These are phyloP conservation scores for Cercophora samala DNA, from an alignment of 495 filamentous ascomycete species.

Conservation along the genomic window DNA sequence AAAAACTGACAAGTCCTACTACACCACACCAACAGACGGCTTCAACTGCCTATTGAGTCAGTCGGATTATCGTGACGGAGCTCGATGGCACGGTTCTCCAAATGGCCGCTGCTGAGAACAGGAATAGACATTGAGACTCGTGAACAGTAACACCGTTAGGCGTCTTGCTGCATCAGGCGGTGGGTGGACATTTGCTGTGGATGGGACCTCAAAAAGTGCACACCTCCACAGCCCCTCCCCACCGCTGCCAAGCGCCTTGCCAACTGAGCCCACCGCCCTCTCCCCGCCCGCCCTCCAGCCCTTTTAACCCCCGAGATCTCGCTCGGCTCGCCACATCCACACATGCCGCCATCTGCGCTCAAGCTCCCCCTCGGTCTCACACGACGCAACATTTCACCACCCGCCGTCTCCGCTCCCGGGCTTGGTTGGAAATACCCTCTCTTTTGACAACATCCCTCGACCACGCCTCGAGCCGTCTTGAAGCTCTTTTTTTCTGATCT, in stretches of 20 bases:
- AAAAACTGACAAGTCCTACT: slow-evolving; percentile 1
- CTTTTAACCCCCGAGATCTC: background rate
- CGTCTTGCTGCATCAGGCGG: background rate
- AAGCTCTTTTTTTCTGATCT: background rate
- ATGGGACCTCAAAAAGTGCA: no score
- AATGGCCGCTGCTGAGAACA: background rate
- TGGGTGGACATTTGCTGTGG: background rate
- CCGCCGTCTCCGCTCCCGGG: background rate
- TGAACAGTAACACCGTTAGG: background rate
- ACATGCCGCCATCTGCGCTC: slow-evolving; percentile 22
- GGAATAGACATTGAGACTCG: background rate
- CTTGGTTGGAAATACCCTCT: slow-evolving; percentile 8
- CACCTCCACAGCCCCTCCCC: no score
- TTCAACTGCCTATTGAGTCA: slow-evolving; percentile 7
- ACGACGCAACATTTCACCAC: slow-evolving; percentile 2
- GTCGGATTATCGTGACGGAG: background rate
- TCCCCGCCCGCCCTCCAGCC: background rate
- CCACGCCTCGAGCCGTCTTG: background rate
- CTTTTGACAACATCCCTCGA: background rate
- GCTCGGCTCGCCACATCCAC: slow-evolving; percentile 28
- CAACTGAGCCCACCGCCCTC: background rate
- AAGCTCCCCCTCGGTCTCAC: slow-evolving; percentile 2
- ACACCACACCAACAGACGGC: background rate
- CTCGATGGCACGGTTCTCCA: background rate
- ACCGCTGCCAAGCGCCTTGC: background rate